These are phyloP conservation scores for Xylariaceae sp. DNA, from an alignment of 2,329 filamentous ascomycete genomes.

Conservation along the genomic window DNA sequence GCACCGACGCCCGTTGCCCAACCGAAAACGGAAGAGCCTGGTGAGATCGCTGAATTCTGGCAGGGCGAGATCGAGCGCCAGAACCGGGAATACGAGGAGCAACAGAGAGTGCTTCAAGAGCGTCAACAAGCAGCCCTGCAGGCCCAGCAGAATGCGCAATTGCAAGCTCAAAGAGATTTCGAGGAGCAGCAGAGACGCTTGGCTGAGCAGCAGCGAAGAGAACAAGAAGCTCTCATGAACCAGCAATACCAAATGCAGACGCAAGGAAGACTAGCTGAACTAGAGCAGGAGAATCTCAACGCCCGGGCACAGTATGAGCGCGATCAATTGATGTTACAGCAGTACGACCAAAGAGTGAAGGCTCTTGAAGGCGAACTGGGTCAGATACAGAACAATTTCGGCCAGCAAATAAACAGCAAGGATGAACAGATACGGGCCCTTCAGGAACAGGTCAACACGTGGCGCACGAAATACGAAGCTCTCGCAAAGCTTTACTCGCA, in stretches of 20 bases:
- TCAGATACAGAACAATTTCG: slow-evolving; percentile 78
- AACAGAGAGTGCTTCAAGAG: slow-evolving; percentile 84
- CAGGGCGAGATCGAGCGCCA: slow-evolving; percentile 87
- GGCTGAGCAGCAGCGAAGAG: slow-evolving; percentile 83
- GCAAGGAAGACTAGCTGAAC: slow-evolving; percentile 89
- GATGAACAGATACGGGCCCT: slow-evolving; percentile 91
- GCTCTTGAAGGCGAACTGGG: slow-evolving; percentile 82
- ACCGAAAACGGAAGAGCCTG: slow-evolving; percentile 74
- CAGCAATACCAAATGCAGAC: slow-evolving; percentile 94
- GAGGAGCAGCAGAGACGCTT: slow-evolving; percentile 89
- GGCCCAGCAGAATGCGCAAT: slow-evolving; percentile 76
- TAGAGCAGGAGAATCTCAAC: slow-evolving; percentile 92
- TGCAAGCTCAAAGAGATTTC: slow-evolving; percentile 90
- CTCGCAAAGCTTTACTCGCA: slow-evolving; percentile 97
- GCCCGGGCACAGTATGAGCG: slow-evolving; percentile 93
- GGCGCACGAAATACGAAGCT: slow-evolving; percentile 95
- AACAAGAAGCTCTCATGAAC: slow-evolving; percentile 83
- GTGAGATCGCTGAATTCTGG: slow-evolving; percentile 98
- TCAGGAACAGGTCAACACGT: slow-evolving; percentile 96
- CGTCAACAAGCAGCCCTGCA: slow-evolving; percentile 79
- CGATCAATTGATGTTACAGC: slow-evolving; percentile 95
- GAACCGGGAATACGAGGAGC: slow-evolving; percentile 91
- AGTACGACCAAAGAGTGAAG: slow-evolving; percentile 94
- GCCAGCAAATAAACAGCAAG: slow-evolving; percentile 82
- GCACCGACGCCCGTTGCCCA: slow-evolving; percentile 67